These are phyloP conservation scores for Macadamia tetraphylla DNA, from an alignment of 164 flowering plant genomes.

Conservation along the genomic window DNA sequence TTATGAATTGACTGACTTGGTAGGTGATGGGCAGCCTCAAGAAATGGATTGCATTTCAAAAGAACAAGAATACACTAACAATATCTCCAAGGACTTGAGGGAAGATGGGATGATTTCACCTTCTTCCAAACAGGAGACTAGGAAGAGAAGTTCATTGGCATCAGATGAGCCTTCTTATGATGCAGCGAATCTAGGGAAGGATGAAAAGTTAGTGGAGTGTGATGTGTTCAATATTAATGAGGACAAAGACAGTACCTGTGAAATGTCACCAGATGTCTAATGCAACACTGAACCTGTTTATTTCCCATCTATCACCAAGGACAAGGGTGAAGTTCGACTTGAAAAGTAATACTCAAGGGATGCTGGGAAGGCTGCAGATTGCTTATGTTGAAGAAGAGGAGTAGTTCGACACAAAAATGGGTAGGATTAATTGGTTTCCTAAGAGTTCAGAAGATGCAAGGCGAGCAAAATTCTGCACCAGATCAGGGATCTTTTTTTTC, in stretches of 20 bases:
- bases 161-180: neutral
- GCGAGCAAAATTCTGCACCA: conserved; percentile 2
- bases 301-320: neutral
- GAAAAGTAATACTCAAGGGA: conserved; percentile 9
- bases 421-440: neutral
- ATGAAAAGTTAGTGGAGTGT: neutral
- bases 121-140: neutral
- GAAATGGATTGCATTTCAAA: neutral
- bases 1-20: neutral
- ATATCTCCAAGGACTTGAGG: neutral
- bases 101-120: conserved; percentile 1
- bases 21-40: neutral
- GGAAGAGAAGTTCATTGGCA: neutral
- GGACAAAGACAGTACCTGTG: neutral
- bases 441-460: conserved; percentile 6
- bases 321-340: conserved; percentile 4
- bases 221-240: neutral
- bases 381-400: neutral
- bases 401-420: conserved; percentile 9
- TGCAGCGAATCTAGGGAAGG: neutral
- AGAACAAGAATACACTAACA: neutral
- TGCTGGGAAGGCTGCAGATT: neutral
- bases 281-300: neutral
- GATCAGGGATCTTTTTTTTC: conserved; percentile 2
- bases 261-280: neutral